Base-by-base conservation (phyloP, 306 rosid species). In the Fagus sylvatica region DNA sequence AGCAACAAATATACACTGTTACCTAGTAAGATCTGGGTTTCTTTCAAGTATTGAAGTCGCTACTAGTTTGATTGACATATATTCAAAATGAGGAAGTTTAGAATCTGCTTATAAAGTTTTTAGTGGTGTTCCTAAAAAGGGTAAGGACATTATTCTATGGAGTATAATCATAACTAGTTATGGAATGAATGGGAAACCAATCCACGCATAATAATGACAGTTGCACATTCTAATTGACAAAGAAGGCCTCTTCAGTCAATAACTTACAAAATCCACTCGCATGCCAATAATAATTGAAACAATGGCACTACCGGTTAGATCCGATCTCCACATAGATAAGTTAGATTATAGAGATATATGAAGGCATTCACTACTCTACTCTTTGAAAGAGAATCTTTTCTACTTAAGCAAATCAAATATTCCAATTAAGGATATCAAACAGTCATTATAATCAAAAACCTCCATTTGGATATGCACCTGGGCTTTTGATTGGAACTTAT, bases 11-110 rank as follows among this genome's bases (percentile, higher is more conserved):
- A 80, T 94, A 34, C 95, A 94, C 73, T 84, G 88, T 76, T 87
- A 92, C 85, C 84, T 94, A 65, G 15, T 80, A 55, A 88, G 76
- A 76, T 79, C 89, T 53, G 97, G 97, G 53, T 90, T 92, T 88
- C 82, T 92, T 72, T 77, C 78, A 59, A 76, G 81, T 59, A 78
- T 85, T 37, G 97, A 87, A 80, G 90, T 89, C 59, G 86, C 89
- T 67, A 94, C 97, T 75, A 82, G 87, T 85, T 85, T 92, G 77
- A 81, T 92, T 76, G 95, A 92, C 76, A 81, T 84, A 75, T 90
- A 89, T 83, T 88, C 97, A 7, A 92, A 90, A 79, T 82, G 93
- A 74, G 97, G 97, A 83, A 84, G 78, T 77, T 80, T 92, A 85
- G 88, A 78, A 56, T 75, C 85, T 75, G 91, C 94, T 59, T 88